Base-by-base conservation (phyloP, 495 filamentous ascomycete species). In the Podospora bellae-mahoneyi region DNA sequence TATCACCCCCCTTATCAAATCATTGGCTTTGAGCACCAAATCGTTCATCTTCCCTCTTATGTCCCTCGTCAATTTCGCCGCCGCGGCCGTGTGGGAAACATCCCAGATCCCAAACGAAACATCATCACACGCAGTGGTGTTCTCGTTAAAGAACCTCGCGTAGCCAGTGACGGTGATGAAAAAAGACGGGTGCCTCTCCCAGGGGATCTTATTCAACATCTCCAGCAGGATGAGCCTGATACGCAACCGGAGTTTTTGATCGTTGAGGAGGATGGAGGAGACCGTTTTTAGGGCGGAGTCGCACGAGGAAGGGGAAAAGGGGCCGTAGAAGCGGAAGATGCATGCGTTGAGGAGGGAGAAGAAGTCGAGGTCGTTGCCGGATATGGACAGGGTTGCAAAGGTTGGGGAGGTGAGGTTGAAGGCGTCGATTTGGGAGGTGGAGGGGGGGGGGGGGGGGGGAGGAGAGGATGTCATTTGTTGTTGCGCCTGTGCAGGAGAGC, bases 281-380 rank as follows among this genome's bases (percentile, higher is more conserved):
- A 74, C 65, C 60, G 71, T 65, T 39, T 70, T 68, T n/a, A 72
- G 65, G 15, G 66, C 66, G 34, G 73, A 71, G 0, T 78, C 67
- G 26, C 81, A 83, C 4, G 79, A 78, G 19, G 78, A 76, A 60
- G 73, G 77, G 71, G 77, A 78, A 71, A 82, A 79, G 69, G 75
- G 75, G 69, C 61, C 61, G 32, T 82, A 82, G 68, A 82, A 82
- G 28, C 78, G 76, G 64, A 82, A 82, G n/a, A 84, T 75, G 67
- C 83, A 84, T 15, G 79, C 76, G 65, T 80, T 81, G 55, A 85
- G 76, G 32, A 84, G 76, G 60, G 76, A 74, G 69, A 80, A 81
- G 72, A 85, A 85, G 68, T 79, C 82, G 30, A 84, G 76, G 71
- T 85, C 82, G 69, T 85, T 83, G 16, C 83, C 83, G 26, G 81